Evolutionary conservation across 495 filamentous ascomycete genomes (phyloP).

Genomic region (Daldinia grandis): DNA sequence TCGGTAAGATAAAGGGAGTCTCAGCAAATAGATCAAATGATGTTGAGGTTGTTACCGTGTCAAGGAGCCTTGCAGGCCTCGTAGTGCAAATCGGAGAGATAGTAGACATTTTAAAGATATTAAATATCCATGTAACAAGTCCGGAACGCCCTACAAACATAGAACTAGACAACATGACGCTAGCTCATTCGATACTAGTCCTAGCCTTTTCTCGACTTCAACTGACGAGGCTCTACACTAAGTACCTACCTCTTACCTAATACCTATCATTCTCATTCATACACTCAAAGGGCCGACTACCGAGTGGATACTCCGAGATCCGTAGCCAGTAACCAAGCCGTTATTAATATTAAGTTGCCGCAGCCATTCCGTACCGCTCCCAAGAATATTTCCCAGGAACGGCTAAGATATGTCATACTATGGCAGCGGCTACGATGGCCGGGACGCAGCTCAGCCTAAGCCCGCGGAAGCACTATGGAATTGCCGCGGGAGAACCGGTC

Average conservation of each 20-base stretch:
- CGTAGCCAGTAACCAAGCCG: constrained; percentile 13
- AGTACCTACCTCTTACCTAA: too few relatives aligned
- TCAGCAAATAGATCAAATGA: not conserved
- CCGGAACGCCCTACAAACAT: not conserved
- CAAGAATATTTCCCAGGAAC: not conserved
- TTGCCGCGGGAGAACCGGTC: not conserved
- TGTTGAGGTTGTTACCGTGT: not conserved
- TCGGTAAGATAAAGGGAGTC: not conserved
- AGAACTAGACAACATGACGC: not conserved
- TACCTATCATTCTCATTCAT: not conserved
- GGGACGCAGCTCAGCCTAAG: not conserved
- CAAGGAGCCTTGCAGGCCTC: not conserved
- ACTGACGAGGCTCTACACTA: constrained; percentile 30
- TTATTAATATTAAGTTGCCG: constrained; percentile 2
- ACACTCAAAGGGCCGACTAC: constrained; percentile 27
- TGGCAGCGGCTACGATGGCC: constrained; percentile 8
- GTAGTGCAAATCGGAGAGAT: not conserved
- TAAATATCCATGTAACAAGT: not conserved
- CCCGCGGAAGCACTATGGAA: not conserved
- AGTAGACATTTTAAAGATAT: not conserved
- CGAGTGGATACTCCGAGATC: constrained; percentile 38
- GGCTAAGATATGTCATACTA: not conserved
- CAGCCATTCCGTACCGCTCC: not conserved
- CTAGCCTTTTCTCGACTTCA: constrained; percentile 22
- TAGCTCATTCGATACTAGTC: constrained; percentile 9